Evolutionary conservation across 192 early-diverging fungal species (phyloP).

Genomic region (Entrophospora sp.): DNA sequence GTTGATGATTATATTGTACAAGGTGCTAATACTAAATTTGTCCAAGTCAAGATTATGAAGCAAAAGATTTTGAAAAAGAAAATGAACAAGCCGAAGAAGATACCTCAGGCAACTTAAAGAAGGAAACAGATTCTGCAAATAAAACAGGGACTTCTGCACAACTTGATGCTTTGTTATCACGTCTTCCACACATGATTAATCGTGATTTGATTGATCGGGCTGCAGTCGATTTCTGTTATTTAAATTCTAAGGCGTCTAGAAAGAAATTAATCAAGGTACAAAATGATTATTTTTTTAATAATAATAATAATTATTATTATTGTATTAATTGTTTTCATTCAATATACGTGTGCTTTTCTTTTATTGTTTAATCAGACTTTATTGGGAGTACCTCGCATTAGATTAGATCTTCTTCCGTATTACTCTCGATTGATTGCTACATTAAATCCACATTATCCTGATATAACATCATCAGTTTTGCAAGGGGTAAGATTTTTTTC

Average conservation of each 20-base stretch:
- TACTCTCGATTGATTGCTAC: conserved; percentile 86
- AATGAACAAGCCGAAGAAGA: not conserved
- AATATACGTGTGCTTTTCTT: too few relatives aligned
- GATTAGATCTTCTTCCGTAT: conserved; percentile 82
- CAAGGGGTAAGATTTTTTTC: conserved; percentile 39
- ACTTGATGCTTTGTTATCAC: conserved; percentile 61
- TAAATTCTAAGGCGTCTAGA: conserved; percentile 74
- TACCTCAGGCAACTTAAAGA: conserved; percentile 24
- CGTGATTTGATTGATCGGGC: conserved; percentile 80
- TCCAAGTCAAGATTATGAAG: conserved; percentile 22
- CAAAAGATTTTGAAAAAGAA: not conserved
- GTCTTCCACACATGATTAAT: conserved; percentile 68
- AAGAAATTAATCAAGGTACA: conserved; percentile 66
- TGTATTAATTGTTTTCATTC: too few relatives aligned
- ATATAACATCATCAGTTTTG: conserved; percentile 66
- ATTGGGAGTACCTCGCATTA: conserved; percentile 66
- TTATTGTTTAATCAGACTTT: conserved; percentile 47
- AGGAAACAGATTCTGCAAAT: conserved; percentile 3
- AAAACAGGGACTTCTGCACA: conserved; percentile 32
- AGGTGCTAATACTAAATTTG: too few relatives aligned
- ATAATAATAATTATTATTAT: too few relatives aligned
- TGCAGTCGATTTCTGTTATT: conserved; percentile 87
- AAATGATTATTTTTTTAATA: not conserved
- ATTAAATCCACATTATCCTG: conserved; percentile 78
- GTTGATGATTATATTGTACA: conserved; percentile 26